These are phyloP conservation scores for Cercophora sp. DNA, from an alignment of 495 filamentous ascomycete species.

Conservation along the genomic window DNA sequence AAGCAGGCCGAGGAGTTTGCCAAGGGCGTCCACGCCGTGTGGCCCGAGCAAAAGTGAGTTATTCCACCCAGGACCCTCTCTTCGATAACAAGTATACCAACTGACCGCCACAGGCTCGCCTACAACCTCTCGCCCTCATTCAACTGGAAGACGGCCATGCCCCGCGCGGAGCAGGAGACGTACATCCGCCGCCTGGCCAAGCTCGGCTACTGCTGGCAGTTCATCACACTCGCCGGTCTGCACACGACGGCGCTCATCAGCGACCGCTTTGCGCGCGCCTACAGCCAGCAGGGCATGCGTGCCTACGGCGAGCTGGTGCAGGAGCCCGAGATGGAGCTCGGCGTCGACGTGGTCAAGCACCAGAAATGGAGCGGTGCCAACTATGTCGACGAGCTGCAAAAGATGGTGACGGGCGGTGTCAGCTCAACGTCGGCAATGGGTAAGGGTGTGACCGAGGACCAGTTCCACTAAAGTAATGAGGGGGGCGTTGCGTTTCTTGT, in stretches of 20 bases:
- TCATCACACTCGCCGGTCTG: constrained; percentile 97
- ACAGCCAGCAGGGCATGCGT: constrained; percentile 78
- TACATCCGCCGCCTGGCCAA: constrained; percentile 85
- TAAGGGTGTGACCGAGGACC: constrained; percentile 95
- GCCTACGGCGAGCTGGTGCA: constrained; percentile 96
- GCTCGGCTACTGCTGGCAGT: constrained; percentile 98
- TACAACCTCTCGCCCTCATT: constrained; percentile 98
- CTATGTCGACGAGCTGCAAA: constrained; percentile 88
- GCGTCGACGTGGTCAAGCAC: constrained; percentile 93
- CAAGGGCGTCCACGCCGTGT: constrained; percentile 86
- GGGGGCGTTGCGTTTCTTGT: too few species aligned
- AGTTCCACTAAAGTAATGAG: constrained; percentile 57
- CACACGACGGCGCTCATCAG: constrained; percentile 91
- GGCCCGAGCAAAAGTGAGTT: constrained; percentile 90
- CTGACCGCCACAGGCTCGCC: constrained; percentile 56
- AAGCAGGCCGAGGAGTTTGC: constrained; percentile 92
- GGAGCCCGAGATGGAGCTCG: constrained; percentile 89
- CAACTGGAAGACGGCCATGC: constrained; percentile 99
- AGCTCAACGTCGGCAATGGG: constrained; percentile 93
- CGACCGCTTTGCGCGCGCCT: constrained; percentile 83
- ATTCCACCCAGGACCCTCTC: not conserved
- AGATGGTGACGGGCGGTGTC: constrained; percentile 95
- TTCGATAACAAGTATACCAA: constrained; percentile 8
- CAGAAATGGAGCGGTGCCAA: constrained; percentile 98
- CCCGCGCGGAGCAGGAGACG: constrained; percentile 86